Evolutionary conservation across 306 rosid species (phyloP).

Genomic region (Inga leiocalycina): DNA sequence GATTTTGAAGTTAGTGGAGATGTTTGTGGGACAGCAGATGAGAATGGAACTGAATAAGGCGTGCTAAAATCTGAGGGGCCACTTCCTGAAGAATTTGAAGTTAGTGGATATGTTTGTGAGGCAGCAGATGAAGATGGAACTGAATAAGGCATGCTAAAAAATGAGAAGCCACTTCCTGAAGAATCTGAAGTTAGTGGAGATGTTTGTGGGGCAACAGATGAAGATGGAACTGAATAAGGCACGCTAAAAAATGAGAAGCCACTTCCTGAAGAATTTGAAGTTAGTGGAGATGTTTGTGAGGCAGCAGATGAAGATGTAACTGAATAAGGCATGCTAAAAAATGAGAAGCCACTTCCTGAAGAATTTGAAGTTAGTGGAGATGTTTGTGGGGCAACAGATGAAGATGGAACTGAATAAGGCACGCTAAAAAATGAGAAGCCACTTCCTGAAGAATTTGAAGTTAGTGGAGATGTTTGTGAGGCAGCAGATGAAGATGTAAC

Average conservation of each 20-base stretch:
- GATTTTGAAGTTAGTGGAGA: constrained; percentile 63
- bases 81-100: no score
- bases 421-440: constrained; percentile 72
- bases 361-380: constrained; percentile 63
- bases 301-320: constrained; percentile 53
- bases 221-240: constrained; percentile 63
- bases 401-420: constrained; percentile 62
- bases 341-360: constrained; percentile 75
- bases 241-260: constrained; percentile 73
- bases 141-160: constrained; percentile 59
- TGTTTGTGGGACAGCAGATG: constrained; percentile 52
- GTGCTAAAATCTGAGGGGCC: no score
- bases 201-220: constrained; percentile 50
- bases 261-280: constrained; percentile 70
- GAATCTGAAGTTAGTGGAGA: constrained; percentile 63
- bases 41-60: constrained; percentile 22
- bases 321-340: constrained; percentile 66
- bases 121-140: neutral
- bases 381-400: constrained; percentile 40
- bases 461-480: constrained; percentile 56
- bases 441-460: constrained; percentile 69
- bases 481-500: constrained; percentile 44
- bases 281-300: constrained; percentile 56
- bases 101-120: no score
- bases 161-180: constrained; percentile 74